Base-by-base conservation (phyloP, 1,284 basidiomycete genomes). In the Cryptococcus sp. region DNA sequence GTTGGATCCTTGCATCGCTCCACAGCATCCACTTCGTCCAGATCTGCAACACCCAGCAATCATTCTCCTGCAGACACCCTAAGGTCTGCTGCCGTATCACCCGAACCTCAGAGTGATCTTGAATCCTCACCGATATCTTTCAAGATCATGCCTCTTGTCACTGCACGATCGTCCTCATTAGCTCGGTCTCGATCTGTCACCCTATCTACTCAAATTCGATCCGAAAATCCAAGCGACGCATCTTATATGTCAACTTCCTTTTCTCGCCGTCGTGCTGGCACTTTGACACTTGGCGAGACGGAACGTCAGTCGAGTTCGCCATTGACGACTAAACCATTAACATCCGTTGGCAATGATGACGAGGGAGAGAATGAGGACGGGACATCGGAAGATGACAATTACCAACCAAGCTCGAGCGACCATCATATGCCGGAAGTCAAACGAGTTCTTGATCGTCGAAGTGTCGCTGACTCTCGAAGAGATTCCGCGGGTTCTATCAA, bases 1-100 rank as follows among this genome's bases (percentile, higher is more conserved):
- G 66, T 77, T 22, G 64, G 75, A 23, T 59, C 63, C 10, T 54
- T 53, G 6, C 69, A 71, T 50, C 59, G 62, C 13, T 70, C 70
- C 0, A 65, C 69, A 35, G 66, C 60, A 6, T 72, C 70, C 5
- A 55, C 52, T 2, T 71, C 68, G 13, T 69, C 68, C 1, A 57
- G 65, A 47, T 56, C 69, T 7, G 61, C 50, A 1, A 71, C 70
- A 8, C 71, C 71, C 3, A 68, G 39, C 38, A 47, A 42, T 20
- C 61, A 56, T 20, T 55, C 60, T 10, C 62, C 50, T 16, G 49
- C 51, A 13, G 54, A 55, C 41, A 47, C 45, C 19, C 42, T 58
- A 15, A 40, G 51, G 22, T 27, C 50, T 5, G 38, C 53, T 25
- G 46, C 56, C n/a, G 23, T 46, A 17, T 64, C 55, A 17, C 50